These are phyloP conservation scores for Anisodus acutangulus DNA, from an alignment of 257 asterid genomes.

Conservation along the genomic window DNA sequence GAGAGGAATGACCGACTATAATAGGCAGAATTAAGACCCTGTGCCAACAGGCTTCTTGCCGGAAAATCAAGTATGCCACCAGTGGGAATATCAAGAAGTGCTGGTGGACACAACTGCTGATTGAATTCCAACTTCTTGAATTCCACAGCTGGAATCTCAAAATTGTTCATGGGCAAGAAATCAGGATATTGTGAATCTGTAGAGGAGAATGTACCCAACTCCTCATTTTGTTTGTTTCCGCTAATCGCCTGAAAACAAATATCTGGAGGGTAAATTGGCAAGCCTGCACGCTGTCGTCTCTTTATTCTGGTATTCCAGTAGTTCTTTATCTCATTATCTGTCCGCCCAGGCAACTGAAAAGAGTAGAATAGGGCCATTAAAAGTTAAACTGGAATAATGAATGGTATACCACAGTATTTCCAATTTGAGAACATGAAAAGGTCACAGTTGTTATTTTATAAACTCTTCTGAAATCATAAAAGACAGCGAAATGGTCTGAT, in stretches of 20 bases:
- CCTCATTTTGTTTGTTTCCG: slow-evolving; percentile 42
- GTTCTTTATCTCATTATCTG: slow-evolving; percentile 69
- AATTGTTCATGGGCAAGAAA: slow-evolving; percentile 38
- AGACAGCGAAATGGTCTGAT: neutral
- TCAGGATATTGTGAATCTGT: slow-evolving; percentile 37
- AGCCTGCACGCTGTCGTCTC: slow-evolving; percentile 60
- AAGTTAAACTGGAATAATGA: neutral
- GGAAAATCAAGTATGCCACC: slow-evolving; percentile 44
- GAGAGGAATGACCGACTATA: slow-evolving; percentile 36
- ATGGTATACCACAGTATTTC: slow-evolving; percentile 10
- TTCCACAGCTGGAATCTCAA: slow-evolving; percentile 50
- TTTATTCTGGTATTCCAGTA: slow-evolving; percentile 71
- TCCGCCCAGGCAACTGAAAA: slow-evolving; percentile 65
- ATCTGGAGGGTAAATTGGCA: slow-evolving; percentile 64
- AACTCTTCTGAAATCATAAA: neutral
- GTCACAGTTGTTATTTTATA: slow-evolving; percentile 18
- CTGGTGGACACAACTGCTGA: slow-evolving; percentile 37
- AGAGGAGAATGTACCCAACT: slow-evolving; percentile 37
- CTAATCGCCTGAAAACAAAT: slow-evolving; percentile 38
- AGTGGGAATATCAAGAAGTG: slow-evolving; percentile 43
- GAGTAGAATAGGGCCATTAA: neutral
- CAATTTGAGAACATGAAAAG: slow-evolving; percentile 2
- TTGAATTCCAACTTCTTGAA: slow-evolving; percentile 45
- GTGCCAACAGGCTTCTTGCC: slow-evolving; percentile 42
- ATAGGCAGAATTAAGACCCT: slow-evolving; percentile 39